These are phyloP conservation scores for Fusarium sublunatum DNA, from an alignment of 2,329 filamentous ascomycete species.

Conservation along the genomic window DNA sequence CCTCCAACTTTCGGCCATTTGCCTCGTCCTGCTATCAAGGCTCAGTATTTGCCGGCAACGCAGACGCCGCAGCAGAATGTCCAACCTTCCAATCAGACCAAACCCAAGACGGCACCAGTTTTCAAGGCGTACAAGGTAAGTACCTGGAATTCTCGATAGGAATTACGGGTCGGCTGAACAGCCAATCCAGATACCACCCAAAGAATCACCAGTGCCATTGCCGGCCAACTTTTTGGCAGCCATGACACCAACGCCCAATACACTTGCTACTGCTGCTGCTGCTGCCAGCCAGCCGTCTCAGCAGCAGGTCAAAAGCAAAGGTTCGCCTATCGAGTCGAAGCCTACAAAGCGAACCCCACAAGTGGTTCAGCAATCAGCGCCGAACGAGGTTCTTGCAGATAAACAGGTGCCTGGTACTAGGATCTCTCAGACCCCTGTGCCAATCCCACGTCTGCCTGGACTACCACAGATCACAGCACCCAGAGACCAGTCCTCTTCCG, in stretches of 20 bases:
- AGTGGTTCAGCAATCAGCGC: constrained; percentile 21
- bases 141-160: constrained; percentile 41
- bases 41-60: constrained; percentile 28
- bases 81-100: constrained; percentile 30
- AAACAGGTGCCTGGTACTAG: constrained; percentile 4
- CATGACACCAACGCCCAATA: constrained; percentile 49
- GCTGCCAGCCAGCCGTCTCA: constrained; percentile 27
- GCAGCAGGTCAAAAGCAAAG: constrained; percentile 16
- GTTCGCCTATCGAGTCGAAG: constrained; percentile 7
- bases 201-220: constrained; percentile 58
- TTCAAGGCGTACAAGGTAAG: constrained; percentile 51
- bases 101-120: constrained; percentile 41
- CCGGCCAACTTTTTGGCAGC: constrained; percentile 58
- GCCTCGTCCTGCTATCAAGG: constrained; percentile 38
- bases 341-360: constrained; percentile 2
- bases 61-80: constrained; percentile 16
- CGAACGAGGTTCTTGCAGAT: constrained; percentile 15
- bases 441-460: constrained; percentile 46
- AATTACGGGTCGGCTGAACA: constrained; percentile 47
- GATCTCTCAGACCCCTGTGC: constrained; percentile 49
- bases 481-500: not conserved
- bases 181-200: constrained; percentile 51
- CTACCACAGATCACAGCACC: constrained; percentile 1
- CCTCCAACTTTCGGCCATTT: constrained; percentile 18
- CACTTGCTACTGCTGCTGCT: constrained; percentile 33